These are phyloP conservation scores for Halophytophthora batemanensis DNA, from an alignment of 352 stramenopile genomes.

Conservation along the genomic window DNA sequence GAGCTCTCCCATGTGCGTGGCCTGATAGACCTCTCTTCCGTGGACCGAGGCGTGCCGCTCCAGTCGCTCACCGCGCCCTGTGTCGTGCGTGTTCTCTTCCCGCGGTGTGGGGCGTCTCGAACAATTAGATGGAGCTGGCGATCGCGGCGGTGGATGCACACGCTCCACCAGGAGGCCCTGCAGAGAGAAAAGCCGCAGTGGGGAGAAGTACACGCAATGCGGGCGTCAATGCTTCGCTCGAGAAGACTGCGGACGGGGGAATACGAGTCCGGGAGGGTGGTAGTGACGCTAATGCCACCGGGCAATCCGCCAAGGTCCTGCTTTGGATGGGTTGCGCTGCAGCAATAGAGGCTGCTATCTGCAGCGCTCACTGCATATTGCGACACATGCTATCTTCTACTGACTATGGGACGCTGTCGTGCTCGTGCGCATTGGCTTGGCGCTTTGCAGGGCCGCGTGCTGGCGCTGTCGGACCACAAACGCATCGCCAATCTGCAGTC, in stretches of 20 bases:
- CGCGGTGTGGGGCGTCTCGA: too few relatives aligned
- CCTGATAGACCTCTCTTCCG: neutral
- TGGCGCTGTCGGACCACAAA: constrained; percentile 58
- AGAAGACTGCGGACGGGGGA: constrained; percentile 4
- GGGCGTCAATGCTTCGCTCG: neutral
- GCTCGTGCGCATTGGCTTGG: neutral
- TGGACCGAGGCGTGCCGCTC: constrained; percentile 2
- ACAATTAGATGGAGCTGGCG: constrained; percentile 45
- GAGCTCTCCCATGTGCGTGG: constrained; percentile 40
- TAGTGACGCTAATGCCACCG: too few relatives aligned
- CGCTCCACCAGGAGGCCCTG: neutral
- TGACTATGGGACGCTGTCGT: neutral
- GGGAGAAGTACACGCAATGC: too few relatives aligned
- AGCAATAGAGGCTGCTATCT: too few relatives aligned
- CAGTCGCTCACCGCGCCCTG: neutral
- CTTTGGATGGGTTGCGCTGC: too few relatives aligned
- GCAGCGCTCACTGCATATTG: too few relatives aligned
- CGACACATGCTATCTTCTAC: too few relatives aligned
- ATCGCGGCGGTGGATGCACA: constrained; percentile 13
- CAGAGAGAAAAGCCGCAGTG: neutral
- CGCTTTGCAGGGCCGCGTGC: constrained; percentile 19
- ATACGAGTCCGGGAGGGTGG: too few relatives aligned
- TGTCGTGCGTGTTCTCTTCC: too few relatives aligned
- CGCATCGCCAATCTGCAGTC: constrained; percentile 48
- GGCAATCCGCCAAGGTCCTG: too few relatives aligned